Percentiles rank a stretch among this genome's conserved stretches.
phyloP scores from a whole-genome alignment of 208 protist species.

The Naegleria lovaniensis region DNA sequence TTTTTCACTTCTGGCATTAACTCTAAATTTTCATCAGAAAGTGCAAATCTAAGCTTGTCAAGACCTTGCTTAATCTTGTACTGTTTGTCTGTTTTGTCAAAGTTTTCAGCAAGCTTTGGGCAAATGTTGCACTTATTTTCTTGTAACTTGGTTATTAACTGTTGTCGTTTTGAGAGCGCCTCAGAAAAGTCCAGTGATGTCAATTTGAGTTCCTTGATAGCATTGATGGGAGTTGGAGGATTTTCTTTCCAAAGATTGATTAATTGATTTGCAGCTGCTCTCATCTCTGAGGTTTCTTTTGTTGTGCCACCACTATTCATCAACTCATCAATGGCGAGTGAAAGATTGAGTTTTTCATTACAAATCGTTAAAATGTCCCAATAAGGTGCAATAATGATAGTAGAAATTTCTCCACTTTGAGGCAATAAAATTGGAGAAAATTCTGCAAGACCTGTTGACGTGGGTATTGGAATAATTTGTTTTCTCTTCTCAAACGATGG shows the following conservation, averaged over 20 bases:
- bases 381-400: not conserved
- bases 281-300: not conserved
- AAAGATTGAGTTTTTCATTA: conserved; percentile 4
- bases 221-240: not conserved
- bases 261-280: conserved; percentile 13
- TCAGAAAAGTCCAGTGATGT: conserved; percentile 47
- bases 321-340: not conserved
- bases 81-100: not conserved
- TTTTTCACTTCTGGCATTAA: conserved; percentile 58
- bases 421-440: conserved; percentile 10
- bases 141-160: not conserved
- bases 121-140: conserved; percentile 18
- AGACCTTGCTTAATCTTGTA: not conserved
- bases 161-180: conserved; percentile 18
- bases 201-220: not conserved
- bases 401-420: not conserved
- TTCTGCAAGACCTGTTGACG: not conserved
- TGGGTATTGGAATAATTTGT: not conserved
- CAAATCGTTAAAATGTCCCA: not conserved
- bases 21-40: conserved; percentile 45
- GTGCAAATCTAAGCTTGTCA: not conserved
- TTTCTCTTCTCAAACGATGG: not conserved
- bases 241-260: not conserved
- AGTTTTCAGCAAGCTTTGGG: not conserved
- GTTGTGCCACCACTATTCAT: not conserved